These are phyloP conservation scores for Alternaria triticina DNA, from an alignment of 2,329 filamentous ascomycete genomes.

Conservation along the genomic window DNA sequence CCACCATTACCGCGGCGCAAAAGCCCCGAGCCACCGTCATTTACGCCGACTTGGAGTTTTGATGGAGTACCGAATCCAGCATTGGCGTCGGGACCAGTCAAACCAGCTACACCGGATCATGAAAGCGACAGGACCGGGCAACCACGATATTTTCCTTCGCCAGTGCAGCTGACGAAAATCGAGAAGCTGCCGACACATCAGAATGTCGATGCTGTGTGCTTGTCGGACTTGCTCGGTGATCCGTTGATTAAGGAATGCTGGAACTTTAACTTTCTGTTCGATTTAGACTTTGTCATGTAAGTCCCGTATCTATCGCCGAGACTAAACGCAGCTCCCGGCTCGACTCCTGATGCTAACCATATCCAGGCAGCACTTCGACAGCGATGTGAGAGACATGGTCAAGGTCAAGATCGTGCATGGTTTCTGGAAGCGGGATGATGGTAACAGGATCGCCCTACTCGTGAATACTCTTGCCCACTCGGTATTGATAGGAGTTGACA, in stretches of 20 bases:
- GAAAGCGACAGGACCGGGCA: neutral
- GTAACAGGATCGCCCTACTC: slow-evolving; percentile 62
- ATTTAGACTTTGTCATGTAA: slow-evolving; percentile 67
- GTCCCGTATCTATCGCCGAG: slow-evolving; percentile 1
- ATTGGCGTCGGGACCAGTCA: neutral
- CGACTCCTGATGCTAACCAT: slow-evolving; percentile 3
- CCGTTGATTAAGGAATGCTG: slow-evolving; percentile 75
- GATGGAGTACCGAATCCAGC: slow-evolving; percentile 21
- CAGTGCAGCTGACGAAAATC: slow-evolving; percentile 74
- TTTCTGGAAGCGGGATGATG: slow-evolving; percentile 72
- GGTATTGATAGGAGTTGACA: slow-evolving; percentile 7
- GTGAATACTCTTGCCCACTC: slow-evolving; percentile 49
- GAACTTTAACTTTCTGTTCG: slow-evolving; percentile 73
- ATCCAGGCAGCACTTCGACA: slow-evolving; percentile 60
- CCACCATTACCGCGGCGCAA: slow-evolving; percentile 31
- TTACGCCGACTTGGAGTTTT: slow-evolving; percentile 21
- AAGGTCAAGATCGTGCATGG: slow-evolving; percentile 67
- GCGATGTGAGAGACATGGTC: slow-evolving; percentile 60
- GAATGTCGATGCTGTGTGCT: slow-evolving; percentile 70
- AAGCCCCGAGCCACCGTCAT: neutral
- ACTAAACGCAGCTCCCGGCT: neutral
- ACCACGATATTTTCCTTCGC: slow-evolving; percentile 59
- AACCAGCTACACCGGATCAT: neutral
- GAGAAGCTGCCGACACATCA: slow-evolving; percentile 63
- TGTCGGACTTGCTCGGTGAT: slow-evolving; percentile 74